Base-by-base conservation (phyloP, 257 asterid genomes). In the Plantago major region DNA sequence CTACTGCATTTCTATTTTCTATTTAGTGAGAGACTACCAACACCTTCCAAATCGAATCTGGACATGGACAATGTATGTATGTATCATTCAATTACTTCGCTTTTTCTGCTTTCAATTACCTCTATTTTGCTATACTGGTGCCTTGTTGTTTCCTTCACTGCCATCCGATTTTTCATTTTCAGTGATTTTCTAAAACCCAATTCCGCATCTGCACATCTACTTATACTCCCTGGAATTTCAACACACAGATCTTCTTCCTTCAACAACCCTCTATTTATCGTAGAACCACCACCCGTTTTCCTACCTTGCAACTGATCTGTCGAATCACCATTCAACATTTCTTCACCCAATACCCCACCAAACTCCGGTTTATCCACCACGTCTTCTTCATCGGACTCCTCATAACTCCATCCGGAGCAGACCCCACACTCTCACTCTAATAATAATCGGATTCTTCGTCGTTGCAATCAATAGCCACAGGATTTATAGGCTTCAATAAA, bases 371-470 rank as follows among this genome's bases (percentile, higher is more conserved):
- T 73, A 55, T 71, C 76, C 30, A 72, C 66, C 57, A 12, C 73
- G 37, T 82, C 91, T 46, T 81, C 89, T 52, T 79, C 90, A 17
- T 79, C 73, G 0, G 40, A 33, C 42, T 37, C 33, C 33, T 53
- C 58, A 53, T 70, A 79, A 71, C 54, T 69, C 78, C 95, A 64
- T 76, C 83, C 0, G 90, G 80, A 33, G 76, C 96, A 0, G 99
- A 89, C 3, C 87, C 86, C 19, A 83, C 82, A 54, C 97, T 87
- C 81, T 86, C 97, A 16, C 76, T 78, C 64, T 76, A 90, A 53
- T 78, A 82, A 13, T 66, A 82, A 64, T 79, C 86, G 1, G 77
- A 78, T 15, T 76, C 84, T 11, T 82, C 90, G n/a, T 80, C 95
- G 38, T 79, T 75, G 67, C 88, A 83, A 30, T 76, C 87, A 9